Percentiles rank a stretch among this genome's conserved stretches.
Evolutionary conservation across 495 filamentous ascomycete species (phyloP).

Genomic region (Corynascus novoguineensis): DNA sequence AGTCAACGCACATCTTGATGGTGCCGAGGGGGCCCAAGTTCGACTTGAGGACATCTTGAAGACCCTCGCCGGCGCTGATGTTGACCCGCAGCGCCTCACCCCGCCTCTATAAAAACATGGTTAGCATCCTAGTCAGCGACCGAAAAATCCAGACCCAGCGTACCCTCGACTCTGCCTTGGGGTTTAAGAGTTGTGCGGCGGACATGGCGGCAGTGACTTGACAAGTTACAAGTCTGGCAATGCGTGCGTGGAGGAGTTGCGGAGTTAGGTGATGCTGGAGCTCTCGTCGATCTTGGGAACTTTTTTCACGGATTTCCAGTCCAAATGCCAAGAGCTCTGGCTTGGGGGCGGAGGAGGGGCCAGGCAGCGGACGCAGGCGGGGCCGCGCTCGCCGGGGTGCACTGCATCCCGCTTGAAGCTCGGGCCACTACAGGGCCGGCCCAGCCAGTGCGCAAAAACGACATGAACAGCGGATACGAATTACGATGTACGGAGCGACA

Average conservation of each 20-base stretch:
- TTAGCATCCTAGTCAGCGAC: constrained; percentile 23
- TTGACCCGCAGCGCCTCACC: constrained; percentile 94
- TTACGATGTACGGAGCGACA: not conserved
- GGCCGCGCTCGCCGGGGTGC: constrained; percentile 19
- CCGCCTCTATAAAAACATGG: constrained; percentile 58
- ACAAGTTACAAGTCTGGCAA: constrained; percentile 7
- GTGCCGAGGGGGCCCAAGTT: constrained; percentile 92
- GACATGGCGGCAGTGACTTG: constrained; percentile 52
- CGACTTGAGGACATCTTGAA: constrained; percentile 93
- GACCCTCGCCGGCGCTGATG: constrained; percentile 90
- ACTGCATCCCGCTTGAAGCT: constrained; percentile 22
- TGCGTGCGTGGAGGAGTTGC: constrained; percentile 10
- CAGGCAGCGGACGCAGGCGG: constrained; percentile 22
- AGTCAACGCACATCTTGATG: constrained; percentile 76
- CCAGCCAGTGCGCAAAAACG: not conserved
- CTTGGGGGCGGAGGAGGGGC: constrained; percentile 24
- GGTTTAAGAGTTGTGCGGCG: constrained; percentile 94
- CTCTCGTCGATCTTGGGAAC: constrained; percentile 25
- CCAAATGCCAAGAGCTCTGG: constrained; percentile 14
- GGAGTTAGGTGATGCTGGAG: constrained; percentile 22
- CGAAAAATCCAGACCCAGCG: constrained; percentile 22
- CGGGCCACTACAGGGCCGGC: constrained; percentile 10
- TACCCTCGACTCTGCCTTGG: constrained; percentile 95
- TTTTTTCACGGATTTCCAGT: constrained; percentile 35
- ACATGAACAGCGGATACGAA: no score